Base-by-base conservation (phyloP, 208 protist genomes). In the Leishmania lainsoni region DNA sequence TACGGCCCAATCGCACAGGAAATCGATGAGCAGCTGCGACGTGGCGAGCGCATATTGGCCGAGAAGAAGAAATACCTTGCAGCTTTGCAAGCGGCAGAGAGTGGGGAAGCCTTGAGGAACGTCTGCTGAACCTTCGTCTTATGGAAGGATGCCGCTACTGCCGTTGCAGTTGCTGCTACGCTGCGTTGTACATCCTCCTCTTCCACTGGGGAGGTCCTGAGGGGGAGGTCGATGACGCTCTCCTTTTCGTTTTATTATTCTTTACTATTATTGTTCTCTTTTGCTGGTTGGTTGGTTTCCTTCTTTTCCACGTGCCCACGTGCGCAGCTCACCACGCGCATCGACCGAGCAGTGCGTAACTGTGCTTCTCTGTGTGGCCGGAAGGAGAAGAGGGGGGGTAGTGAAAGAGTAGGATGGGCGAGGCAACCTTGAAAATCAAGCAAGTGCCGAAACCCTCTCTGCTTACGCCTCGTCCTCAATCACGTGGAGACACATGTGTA, bases 11-110 rank as follows among this genome's bases (percentile, higher is more conserved):
- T 78, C 17, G 83, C 79, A 20, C 59, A 48, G 20, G 76, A 82
- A 45, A 74, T 81, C n/a, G 75, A 87, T 0, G 76, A 8, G 71
- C 81, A 85, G 71, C 49, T 85, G 35, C 68, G 73, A 54, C 76
- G 76, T 14, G 81, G 81, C n/a, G 68, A 71, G 42, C 59, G 52
- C 22, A 45, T 85, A 10, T 42, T 85, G 17, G 65, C 29, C 20
- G 69, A 80, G 58, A 84, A 80, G 48, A 65, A 42, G 1, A 80
- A 77, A 9, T 77, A 66, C n/a, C 54, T 84, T 3, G 76, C 65
- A 20, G 56, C 72, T 42, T 61, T 76, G 8, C 10, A 76, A 32
- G 73, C 51, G 6, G 26, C 32, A 56, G 48, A 63, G 48, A 42
- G 29, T 16, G 29, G 10, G 29, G 56, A 54, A 76, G 51, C 68